Base-by-base conservation (phyloP, 192 early-diverging fungal species). In the Entomortierella lignicola region DNA sequence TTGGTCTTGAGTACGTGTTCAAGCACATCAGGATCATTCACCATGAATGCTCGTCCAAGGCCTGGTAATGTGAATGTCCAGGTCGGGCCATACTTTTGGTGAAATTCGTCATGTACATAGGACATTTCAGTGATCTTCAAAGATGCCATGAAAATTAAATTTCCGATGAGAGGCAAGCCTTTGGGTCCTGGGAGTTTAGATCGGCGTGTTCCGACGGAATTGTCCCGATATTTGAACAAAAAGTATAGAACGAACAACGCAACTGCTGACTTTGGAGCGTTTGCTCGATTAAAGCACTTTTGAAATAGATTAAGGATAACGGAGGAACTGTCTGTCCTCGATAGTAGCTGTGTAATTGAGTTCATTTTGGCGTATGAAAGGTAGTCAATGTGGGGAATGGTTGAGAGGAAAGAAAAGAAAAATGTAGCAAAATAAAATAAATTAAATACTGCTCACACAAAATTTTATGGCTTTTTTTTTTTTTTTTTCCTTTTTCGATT, bases 111-210 rank as follows among this genome's bases (percentile, higher is more conserved):
- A n/a, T 72, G 70, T 5, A 72, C 13, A 0, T 63, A 53, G 8
- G 70, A 72, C 8, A 72, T 58, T 25, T 51, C 18, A 54, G 12
- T 64, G 44, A 57, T 48, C 21, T 60, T 60, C 13, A 42, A 37
- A 8, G 17, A 15, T 12, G 27, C 39, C 20, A 72, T 52, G 8
- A 68, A 17, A 13, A 81, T 1, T 5, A 81, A 32, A 43, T 81
- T 81, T 32, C 79, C 79, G 27, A 81, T 72, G 25, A 81, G 29
- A 18, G 79, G 79, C 29, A 69, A n/a, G 37, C 79, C 79, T n/a
- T 52, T 59, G 13, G 79, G 79, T 12, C 79, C 79, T 2, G 34
- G 48, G 5, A 81, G 47, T 37, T 68, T 62, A 20, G 59, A 43
- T 26, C 79, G 60, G 7, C 70, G 70, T 30, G 70, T 72, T 32